Evolutionary conservation across 768 basidiomycete species (phyloP), one percentile per base, ranked within the genome.

Genomic region (Goffeauzyma gilvescens): DNA sequence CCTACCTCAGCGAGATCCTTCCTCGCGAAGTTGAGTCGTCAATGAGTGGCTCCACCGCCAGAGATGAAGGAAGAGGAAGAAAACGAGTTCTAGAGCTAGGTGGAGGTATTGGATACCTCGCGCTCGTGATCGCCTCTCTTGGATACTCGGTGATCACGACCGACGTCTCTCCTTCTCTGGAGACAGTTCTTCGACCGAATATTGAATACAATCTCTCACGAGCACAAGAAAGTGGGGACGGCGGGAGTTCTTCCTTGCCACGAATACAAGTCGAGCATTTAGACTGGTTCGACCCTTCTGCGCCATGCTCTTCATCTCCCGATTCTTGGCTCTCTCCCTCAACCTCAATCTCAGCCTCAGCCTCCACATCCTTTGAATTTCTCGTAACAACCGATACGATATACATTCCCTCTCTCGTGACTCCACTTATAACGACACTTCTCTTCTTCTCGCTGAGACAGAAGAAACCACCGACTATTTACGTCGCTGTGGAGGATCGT

Each of bases 361-460:
- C 23, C 5, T n/a, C 39, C 17, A 13, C 23, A 15, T 26, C 75
- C 1, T 80, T 78, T 66, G 76, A 83, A 62, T 68, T 85, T 52
- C 76, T 93, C 50, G 60, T 80, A 40, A 75, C 82, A 9, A 77
- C 85, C 40, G 86, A 90, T 62, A 89, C 86, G 0, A 65, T 87
- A 28, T 89, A 86, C 60, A 58, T 68, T 21, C 54, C 68, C 2
- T 65, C 70, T 3, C 75, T 87, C 34, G 62, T 77, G 25, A 55
- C 68, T 13, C 84, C 81, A 0, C 73, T 89, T 38, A 70, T 86
- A 20, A 71, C 74, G 41, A 74, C 82, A 14, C 61, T 86, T 4
- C 71, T 71, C 28, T 26, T 40, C 0, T 39, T 52, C 10, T 51
- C 50, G 10, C 37, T 49, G 17, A 18, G 14, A 26, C 2, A 25